These are phyloP conservation scores for Beta vulgaris DNA, from an alignment of 148 eudicot genomes.

Conservation along the genomic window DNA sequence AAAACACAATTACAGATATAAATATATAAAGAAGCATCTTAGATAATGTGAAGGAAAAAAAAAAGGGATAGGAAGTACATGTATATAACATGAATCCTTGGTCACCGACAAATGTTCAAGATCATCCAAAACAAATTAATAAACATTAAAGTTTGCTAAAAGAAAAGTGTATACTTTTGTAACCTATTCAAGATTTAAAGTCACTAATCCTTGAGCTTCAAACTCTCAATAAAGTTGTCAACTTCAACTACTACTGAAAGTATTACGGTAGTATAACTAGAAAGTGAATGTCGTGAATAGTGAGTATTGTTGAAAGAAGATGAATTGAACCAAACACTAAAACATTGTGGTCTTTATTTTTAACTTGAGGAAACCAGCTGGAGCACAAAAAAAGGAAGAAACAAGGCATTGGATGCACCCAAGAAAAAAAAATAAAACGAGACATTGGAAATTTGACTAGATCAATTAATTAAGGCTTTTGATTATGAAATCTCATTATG, in stretches of 20 bases:
- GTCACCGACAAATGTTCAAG: no score
- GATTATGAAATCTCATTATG: background rate
- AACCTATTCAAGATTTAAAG: background rate
- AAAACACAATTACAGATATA: no score
- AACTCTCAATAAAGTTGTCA: no score
- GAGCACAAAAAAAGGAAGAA: slow-evolving; percentile 9
- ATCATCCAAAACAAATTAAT: no score
- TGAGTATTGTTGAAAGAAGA: background rate
- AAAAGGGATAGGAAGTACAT: no score
- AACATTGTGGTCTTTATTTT: background rate
- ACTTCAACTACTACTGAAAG: no score
- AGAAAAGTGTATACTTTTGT: background rate
- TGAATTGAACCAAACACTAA: background rate
- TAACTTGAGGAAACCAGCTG: slow-evolving; percentile 17
- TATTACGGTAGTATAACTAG: background rate
- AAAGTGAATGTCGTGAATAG: background rate
- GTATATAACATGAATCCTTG: no score
- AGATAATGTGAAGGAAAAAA: no score
- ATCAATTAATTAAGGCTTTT: background rate
- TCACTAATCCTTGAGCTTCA: background rate
- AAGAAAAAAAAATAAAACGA: no score
- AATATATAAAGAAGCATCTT: no score
- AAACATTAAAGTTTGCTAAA: background rate
- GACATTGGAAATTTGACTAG: background rate
- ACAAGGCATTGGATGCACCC: no score